These are phyloP conservation scores for Allium fistulosum DNA, from an alignment of 106 monocot species.

Conservation along the genomic window DNA sequence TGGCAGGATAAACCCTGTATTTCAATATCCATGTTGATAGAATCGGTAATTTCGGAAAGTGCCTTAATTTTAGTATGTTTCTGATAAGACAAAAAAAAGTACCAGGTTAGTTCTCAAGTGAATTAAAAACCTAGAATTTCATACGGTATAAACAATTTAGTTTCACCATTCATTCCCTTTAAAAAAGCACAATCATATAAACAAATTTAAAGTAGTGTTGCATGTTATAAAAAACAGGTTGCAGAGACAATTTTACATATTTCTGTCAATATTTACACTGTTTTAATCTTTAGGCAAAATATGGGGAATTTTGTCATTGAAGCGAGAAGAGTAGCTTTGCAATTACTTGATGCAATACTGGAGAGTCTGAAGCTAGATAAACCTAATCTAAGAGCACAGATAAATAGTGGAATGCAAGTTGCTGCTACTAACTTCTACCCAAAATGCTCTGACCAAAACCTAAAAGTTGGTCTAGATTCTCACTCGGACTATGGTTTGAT, in stretches of 20 bases:
- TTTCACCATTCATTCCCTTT: background rate
- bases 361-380: conserved; percentile 38
- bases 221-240: background rate
- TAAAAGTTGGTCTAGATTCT: conserved; percentile 23
- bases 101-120: too few relatives aligned
- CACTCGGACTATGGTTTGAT: conserved; percentile 52
- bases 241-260: too few relatives aligned
- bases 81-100: too few relatives aligned
- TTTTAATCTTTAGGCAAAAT: conserved; percentile 17
- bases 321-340: conserved; percentile 34
- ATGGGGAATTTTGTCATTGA: conserved; percentile 46
- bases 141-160: background rate
- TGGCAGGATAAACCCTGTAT: too few relatives aligned
- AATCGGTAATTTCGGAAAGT: too few relatives aligned
- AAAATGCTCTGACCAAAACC: background rate
- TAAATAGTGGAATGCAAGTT: conserved; percentile 39
- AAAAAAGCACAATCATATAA: background rate
- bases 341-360: conserved; percentile 41
- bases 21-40: too few relatives aligned
- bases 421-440: conserved; percentile 43
- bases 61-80: too few relatives aligned
- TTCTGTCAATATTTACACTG: too few relatives aligned
- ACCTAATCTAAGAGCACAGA: conserved; percentile 14
- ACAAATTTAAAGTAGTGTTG: background rate
- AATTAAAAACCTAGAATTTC: too few relatives aligned